Percentiles rank a stretch among this genome's conserved stretches.
These are phyloP conservation scores for Cytospora piceae DNA, from an alignment of 2,329 filamentous ascomycete species.

Conservation along the genomic window DNA sequence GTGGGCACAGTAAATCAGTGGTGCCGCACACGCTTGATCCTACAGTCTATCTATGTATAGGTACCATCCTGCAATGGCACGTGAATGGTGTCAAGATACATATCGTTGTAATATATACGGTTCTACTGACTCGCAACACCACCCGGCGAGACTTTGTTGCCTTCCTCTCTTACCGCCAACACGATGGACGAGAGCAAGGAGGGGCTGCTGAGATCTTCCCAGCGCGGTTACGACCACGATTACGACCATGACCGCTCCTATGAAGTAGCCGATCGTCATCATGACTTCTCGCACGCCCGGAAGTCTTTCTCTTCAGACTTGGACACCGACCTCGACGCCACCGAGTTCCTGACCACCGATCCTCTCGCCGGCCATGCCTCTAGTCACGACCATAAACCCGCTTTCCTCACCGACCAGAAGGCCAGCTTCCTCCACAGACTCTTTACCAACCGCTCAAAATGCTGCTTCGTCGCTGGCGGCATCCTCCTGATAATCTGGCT, in stretches of 20 bases:
- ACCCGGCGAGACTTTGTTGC: too few relatives aligned
- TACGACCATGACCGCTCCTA: conserved; percentile 16
- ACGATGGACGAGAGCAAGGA: conserved; percentile 30
- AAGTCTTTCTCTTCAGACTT: conserved; percentile 31
- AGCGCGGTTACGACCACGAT: conserved; percentile 24
- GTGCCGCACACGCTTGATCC: too few relatives aligned
- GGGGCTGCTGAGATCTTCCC: conserved; percentile 25
- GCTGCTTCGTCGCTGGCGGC: conserved; percentile 40
- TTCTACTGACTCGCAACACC: too few relatives aligned
- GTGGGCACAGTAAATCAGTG: too few relatives aligned
- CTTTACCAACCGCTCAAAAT: conserved; percentile 38
- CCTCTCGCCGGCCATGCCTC: conserved; percentile 19
- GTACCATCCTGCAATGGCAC: too few relatives aligned
- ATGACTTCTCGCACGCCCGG: conserved; percentile 11
- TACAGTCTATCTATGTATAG: too few relatives aligned
- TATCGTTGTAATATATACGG: too few relatives aligned
- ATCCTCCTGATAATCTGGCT: conserved; percentile 43
- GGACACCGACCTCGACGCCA: conserved; percentile 40
- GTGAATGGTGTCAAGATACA: too few relatives aligned
- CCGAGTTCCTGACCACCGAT: conserved; percentile 38
- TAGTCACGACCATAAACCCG: conserved; percentile 21
- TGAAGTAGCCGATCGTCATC: neutral
- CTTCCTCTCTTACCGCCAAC: neutral
- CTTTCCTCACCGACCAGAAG: conserved; percentile 28
- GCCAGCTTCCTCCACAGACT: conserved; percentile 21